Conservation (phyloP, 2,329 filamentous ascomycete species). For the Aureobasidium mangrovei region DNA sequence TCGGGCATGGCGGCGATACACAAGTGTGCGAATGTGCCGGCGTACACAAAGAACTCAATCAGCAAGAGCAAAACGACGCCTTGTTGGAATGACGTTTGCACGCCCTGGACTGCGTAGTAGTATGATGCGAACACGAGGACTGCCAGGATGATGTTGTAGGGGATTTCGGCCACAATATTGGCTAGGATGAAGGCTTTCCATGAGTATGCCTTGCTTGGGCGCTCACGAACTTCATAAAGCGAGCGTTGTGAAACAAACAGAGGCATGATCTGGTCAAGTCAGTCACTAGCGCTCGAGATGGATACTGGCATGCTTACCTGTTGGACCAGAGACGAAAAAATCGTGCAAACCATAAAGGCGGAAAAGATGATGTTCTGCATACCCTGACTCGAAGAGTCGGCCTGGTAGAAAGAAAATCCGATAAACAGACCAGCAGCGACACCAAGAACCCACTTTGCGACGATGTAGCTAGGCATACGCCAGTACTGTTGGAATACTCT, state of each 20-base stretch:
- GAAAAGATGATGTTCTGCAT: constrained; percentile 40
- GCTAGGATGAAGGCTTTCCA: constrained; percentile 66
- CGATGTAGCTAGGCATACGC: constrained; percentile 37
- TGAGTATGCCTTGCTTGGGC: constrained; percentile 61
- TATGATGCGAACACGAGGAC: constrained; percentile 62
- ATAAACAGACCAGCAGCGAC: constrained; percentile 42
- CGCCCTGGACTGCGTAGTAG: constrained; percentile 56
- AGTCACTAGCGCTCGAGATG: background rate
- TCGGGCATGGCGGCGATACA: constrained; percentile 61
- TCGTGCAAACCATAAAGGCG: constrained; percentile 42
- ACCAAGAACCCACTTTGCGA: constrained; percentile 52
- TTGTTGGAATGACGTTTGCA: constrained; percentile 45
- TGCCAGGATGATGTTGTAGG: constrained; percentile 54
- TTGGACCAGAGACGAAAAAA: constrained; percentile 22
- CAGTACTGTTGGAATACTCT: constrained; percentile 40
- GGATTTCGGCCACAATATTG: constrained; percentile 64
- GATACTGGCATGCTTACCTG: background rate
- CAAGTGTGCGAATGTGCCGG: constrained; percentile 65
- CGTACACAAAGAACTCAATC: constrained; percentile 56
- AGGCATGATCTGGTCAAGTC: constrained; percentile 44
- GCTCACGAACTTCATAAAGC: constrained; percentile 52
- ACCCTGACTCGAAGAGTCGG: constrained; percentile 30
- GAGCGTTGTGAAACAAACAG: constrained; percentile 50
- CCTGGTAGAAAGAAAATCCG: constrained; percentile 37
- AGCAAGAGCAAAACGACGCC: constrained; percentile 55